A percentile compares a stretch with the other conserved stretches of the same genome.
Evolutionary conservation across 2,329 filamentous ascomycete genomes (phyloP).

Genomic region (Fusarium subglutinans): DNA sequence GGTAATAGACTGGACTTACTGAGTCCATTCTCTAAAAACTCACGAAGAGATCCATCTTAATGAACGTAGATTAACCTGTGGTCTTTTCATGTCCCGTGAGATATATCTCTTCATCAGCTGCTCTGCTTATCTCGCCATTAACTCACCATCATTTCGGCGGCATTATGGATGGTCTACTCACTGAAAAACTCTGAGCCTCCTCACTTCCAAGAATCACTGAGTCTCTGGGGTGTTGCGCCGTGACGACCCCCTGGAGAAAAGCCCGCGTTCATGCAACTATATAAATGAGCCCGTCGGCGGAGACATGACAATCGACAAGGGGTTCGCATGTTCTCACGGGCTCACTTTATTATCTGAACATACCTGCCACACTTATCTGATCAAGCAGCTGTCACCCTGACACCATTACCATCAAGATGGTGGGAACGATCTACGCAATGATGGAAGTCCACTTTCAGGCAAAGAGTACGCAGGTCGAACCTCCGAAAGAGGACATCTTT

Average conservation of each 20-base stretch:
- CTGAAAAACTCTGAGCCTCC: neutral
- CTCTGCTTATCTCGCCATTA: neutral
- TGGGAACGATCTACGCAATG: neutral
- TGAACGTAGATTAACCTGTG: accelerated
- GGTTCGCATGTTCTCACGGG: accelerated
- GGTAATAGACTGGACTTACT: no score
- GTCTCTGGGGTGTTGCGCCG: accelerated
- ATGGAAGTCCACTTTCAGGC: neutral
- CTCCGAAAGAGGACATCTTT: neutral
- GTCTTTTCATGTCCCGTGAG: accelerated
- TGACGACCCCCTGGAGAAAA: neutral
- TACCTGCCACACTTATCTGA: accelerated
- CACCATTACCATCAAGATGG: accelerated
- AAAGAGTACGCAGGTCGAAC: accelerated
- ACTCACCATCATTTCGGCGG: neutral
- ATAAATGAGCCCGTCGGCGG: neutral
- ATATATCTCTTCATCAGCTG: neutral
- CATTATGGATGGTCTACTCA: neutral
- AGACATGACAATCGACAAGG: neutral
- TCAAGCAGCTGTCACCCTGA: accelerated
- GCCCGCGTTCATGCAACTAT: neutral
- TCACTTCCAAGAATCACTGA: neutral
- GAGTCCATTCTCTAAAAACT: no score
- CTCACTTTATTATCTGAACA: accelerated
- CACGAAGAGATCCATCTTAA: no score